Conservation (phyloP, 345 rosid genomes). For the Bruguiera sexangula region DNA sequence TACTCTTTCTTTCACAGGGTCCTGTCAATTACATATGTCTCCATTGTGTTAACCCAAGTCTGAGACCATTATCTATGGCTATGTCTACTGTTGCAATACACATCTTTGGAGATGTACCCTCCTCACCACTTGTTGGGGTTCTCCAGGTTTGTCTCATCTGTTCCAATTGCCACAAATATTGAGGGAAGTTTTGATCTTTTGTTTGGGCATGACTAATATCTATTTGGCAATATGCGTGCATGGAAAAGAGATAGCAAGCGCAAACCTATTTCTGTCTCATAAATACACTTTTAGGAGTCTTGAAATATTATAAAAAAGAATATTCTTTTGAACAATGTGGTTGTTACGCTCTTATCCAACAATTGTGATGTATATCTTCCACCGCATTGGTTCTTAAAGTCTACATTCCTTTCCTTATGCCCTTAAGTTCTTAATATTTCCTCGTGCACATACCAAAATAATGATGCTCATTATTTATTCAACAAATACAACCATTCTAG, state of each 20-base stretch:
- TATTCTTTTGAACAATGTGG: too few species aligned
- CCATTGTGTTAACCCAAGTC: slow-evolving; percentile 82
- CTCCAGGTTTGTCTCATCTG: slow-evolving; percentile 57
- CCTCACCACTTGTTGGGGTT: slow-evolving; percentile 92
- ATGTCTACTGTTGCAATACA: slow-evolving; percentile 88
- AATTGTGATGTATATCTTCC: too few species aligned
- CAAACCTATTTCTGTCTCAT: background rate
- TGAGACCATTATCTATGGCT: slow-evolving; percentile 96
- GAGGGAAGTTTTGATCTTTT: background rate
- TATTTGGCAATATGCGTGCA: background rate
- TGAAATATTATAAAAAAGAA: too few species aligned
- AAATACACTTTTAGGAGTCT: background rate
- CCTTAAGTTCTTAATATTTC: too few species aligned
- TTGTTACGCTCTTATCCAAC: too few species aligned
- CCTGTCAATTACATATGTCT: slow-evolving; percentile 93
- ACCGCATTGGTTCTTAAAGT: too few species aligned
- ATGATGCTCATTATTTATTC: background rate
- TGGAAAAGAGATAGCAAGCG: background rate
- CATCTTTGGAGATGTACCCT: slow-evolving; percentile 95
- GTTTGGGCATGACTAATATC: background rate
- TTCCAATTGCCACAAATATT: background rate
- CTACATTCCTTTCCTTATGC: too few species aligned
- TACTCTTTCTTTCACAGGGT: slow-evolving; percentile 45
- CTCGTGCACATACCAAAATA: too few species aligned
- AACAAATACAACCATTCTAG: background rate